A percentile compares a stretch with the other conserved stretches of the same genome.
Evolutionary conservation across 169 alveolate species (phyloP).

Genomic region (Babesia bigemina): DNA sequence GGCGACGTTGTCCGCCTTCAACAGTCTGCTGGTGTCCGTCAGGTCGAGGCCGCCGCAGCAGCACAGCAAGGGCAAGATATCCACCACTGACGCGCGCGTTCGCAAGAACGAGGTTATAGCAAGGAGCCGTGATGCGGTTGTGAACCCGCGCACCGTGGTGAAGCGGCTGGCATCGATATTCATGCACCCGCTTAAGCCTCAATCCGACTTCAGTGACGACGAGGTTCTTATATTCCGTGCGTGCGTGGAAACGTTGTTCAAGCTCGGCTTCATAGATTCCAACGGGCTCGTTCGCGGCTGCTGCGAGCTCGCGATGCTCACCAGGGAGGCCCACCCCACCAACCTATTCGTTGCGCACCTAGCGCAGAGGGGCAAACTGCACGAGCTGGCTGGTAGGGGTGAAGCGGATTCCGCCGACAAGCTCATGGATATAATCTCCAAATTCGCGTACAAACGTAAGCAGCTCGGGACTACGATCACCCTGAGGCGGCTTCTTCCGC

Average conservation of each 20-base stretch:
- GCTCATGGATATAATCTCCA: conserved; percentile 30
- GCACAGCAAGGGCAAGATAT: conserved; percentile 9
- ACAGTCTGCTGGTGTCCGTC: conserved; percentile 30
- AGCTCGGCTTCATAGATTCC: conserved; percentile 72
- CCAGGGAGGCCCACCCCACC: conserved; percentile 68
- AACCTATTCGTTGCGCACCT: conserved; percentile 66
- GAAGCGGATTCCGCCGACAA: conserved; percentile 10
- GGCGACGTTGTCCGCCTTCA: conserved; percentile 48
- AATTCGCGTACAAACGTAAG: conserved; percentile 32
- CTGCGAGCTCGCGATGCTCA: conserved; percentile 71
- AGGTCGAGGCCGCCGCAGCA: conserved; percentile 27
- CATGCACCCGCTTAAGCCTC: conserved; percentile 38
- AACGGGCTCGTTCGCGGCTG: conserved; percentile 69
- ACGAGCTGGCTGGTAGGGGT: neutral
- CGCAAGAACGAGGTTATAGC: conserved; percentile 29
- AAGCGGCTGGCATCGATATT: conserved; percentile 61
- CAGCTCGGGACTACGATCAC: conserved; percentile 45
- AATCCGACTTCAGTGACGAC: conserved; percentile 10
- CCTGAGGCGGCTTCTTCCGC: conserved; percentile 38
- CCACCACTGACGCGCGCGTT: conserved; percentile 26
- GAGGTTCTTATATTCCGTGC: conserved; percentile 42
- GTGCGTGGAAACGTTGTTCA: conserved; percentile 67
- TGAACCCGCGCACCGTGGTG: conserved; percentile 43
- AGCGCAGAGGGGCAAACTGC: conserved; percentile 44
- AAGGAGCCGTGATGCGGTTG: conserved; percentile 32